These are phyloP conservation scores for Talaromyces proteolyticus DNA, from an alignment of 495 filamentous ascomycete species.

Conservation along the genomic window DNA sequence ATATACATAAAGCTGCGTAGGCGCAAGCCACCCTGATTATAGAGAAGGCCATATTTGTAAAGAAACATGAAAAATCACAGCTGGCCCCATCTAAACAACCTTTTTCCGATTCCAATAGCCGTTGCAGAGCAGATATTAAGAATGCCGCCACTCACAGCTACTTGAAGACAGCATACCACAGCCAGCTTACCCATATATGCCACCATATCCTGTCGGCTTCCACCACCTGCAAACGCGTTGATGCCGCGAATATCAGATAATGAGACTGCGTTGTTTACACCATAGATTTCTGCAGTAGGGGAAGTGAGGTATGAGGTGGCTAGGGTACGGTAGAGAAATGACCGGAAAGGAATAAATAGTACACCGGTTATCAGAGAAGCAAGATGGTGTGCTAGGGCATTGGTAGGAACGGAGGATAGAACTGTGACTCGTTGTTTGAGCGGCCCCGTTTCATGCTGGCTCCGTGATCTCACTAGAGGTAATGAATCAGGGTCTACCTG, in stretches of 20 bases:
- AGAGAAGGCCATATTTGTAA: neutral
- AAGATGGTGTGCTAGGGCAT: constrained; percentile 38
- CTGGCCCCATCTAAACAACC: constrained; percentile 40
- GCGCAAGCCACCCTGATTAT: no score
- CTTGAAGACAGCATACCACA: constrained; percentile 40
- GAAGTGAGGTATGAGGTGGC: constrained; percentile 32
- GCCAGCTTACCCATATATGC: constrained; percentile 38
- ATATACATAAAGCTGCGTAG: no score
- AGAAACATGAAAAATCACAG: constrained; percentile 16
- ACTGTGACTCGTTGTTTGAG: constrained; percentile 38
- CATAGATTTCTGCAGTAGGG: constrained; percentile 5
- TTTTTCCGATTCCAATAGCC: constrained; percentile 39
- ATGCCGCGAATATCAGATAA: constrained; percentile 26
- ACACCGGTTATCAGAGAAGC: constrained; percentile 34
- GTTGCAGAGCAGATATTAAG: constrained; percentile 38
- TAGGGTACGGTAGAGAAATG: constrained; percentile 40
- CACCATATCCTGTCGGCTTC: constrained; percentile 25
- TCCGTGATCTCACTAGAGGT: neutral
- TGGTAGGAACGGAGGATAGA: constrained; percentile 41
- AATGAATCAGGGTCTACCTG: neutral
- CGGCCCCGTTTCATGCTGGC: neutral
- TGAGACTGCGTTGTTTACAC: constrained; percentile 12
- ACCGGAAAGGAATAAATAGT: constrained; percentile 42
- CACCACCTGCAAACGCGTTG: constrained; percentile 35
- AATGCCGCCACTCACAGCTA: constrained; percentile 34